A percentile compares a stretch with the other conserved stretches of the same genome.
Evolutionary conservation across 2,329 filamentous ascomycete species (phyloP).

Genomic region (Tympanopsis confertula): DNA sequence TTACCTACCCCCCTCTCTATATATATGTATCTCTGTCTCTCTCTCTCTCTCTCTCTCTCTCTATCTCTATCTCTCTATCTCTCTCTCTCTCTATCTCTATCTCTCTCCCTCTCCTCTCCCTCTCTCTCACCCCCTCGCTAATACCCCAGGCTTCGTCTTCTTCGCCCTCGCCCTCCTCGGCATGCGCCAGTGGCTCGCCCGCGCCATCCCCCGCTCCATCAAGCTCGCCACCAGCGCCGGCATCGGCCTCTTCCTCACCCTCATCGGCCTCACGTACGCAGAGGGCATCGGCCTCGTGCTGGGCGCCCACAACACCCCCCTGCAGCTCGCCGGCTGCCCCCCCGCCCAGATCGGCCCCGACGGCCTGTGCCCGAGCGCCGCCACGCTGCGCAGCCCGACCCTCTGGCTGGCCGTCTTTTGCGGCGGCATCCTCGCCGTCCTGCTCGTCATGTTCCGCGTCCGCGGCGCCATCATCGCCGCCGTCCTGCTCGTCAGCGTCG

Average conservation of each 20-base stretch:
- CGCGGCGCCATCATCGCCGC: constrained; percentile 79
- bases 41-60: no score
- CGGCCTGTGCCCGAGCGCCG: constrained; percentile 44
- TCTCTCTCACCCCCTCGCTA: no score
- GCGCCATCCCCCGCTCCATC: constrained; percentile 71
- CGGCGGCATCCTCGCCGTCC: constrained; percentile 66
- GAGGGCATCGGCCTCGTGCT: constrained; percentile 73
- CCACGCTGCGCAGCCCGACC: constrained; percentile 72
- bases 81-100: no score
- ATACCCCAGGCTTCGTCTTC: constrained; percentile 28
- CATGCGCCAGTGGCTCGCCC: constrained; percentile 77
- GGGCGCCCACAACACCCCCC: constrained; percentile 54
- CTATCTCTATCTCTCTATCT: no score
- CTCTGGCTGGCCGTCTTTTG: constrained; percentile 87
- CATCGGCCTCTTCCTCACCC: constrained; percentile 70
- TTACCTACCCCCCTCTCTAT: no score
- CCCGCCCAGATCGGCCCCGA: constrained; percentile 6
- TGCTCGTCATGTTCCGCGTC: constrained; percentile 75
- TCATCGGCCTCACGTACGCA: constrained; percentile 67
- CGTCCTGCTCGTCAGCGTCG: constrained; percentile 73
- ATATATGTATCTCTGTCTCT: no score
- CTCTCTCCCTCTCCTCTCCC: no score
- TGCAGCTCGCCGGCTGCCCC: constrained; percentile 46
- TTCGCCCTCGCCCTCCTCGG: constrained; percentile 57
- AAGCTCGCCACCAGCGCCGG: constrained; percentile 79